Evolutionary conservation across 2,329 filamentous ascomycete genomes (phyloP).

Genomic region (Fusarium metavorans): DNA sequence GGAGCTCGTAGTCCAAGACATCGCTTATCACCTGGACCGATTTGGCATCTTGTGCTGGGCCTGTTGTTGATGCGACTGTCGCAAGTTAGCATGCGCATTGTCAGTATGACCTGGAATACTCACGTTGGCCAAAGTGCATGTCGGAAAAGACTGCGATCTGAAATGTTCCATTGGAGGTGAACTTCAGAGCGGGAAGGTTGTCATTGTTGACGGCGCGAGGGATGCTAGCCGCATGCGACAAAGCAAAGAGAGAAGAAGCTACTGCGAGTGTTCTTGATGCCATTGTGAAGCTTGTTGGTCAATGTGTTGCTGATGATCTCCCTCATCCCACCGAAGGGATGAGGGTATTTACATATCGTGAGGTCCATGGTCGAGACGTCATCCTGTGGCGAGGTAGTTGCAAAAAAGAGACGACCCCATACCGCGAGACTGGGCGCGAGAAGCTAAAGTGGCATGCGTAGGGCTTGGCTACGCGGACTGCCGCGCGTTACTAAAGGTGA

Average conservation of each 20-base stretch:
- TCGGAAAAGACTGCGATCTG: constrained; percentile 42
- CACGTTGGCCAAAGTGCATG: constrained; percentile 41
- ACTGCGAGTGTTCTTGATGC: constrained; percentile 1
- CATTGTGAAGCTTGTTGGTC: neutral
- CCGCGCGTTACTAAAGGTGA: constrained; percentile 2
- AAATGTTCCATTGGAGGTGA: constrained; percentile 36
- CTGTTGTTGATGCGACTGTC: constrained; percentile 35
- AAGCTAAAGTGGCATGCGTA: neutral
- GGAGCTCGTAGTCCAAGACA: constrained; percentile 67
- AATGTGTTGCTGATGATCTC: neutral
- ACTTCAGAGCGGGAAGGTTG: constrained; percentile 29
- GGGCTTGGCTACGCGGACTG: neutral
- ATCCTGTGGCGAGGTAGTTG: neutral
- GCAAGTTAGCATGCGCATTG: neutral
- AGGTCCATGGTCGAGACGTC: constrained; percentile 15
- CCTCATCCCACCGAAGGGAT: neutral
- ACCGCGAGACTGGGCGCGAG: neutral
- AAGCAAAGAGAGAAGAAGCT: constrained; percentile 7
- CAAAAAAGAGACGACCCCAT: neutral
- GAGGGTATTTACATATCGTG: constrained; percentile 18
- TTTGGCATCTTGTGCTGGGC: constrained; percentile 66
- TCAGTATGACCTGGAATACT: neutral
- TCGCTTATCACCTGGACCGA: constrained; percentile 67
- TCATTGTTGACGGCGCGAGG: constrained; percentile 22
- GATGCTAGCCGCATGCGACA: constrained; percentile 4